Conservation (phyloP, 1,284 basidiomycete genomes). For the Mixia osmundae region DNA sequence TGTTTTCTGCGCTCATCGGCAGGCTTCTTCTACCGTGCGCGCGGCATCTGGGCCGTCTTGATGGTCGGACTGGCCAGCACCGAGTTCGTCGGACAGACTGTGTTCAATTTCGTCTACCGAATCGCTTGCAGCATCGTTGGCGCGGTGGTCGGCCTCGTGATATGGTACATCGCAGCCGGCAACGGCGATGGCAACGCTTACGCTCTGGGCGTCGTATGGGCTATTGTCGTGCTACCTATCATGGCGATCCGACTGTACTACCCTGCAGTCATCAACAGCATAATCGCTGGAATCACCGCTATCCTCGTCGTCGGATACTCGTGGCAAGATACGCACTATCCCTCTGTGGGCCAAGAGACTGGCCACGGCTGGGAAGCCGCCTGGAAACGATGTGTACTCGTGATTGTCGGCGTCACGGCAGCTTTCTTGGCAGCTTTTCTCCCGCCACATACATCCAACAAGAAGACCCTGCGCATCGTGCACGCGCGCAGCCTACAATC, state of each 20-base stretch:
- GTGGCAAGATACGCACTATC: slow-evolving; percentile 11
- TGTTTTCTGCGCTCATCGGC: slow-evolving; percentile 16
- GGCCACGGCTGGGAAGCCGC: slow-evolving; percentile 10
- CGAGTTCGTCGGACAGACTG: slow-evolving; percentile 18
- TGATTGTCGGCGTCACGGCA: slow-evolving; percentile 10
- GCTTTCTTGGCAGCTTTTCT: slow-evolving; percentile 6
- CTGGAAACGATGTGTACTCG: slow-evolving; percentile 9
- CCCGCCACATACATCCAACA: slow-evolving; percentile 1
- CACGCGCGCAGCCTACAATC: slow-evolving; percentile 1
- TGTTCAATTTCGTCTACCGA: slow-evolving; percentile 16
- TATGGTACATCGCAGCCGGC: slow-evolving; percentile 20
- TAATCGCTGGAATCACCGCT: not conserved
- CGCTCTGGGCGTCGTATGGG: slow-evolving; percentile 14
- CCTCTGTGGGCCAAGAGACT: slow-evolving; percentile 5
- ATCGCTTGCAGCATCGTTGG: slow-evolving; percentile 17
- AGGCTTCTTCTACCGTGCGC: slow-evolving; percentile 14
- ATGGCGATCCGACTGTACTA: slow-evolving; percentile 16
- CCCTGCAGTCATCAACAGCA: slow-evolving; percentile 13
- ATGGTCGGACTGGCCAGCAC: slow-evolving; percentile 19
- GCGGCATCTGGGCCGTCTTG: slow-evolving; percentile 19
- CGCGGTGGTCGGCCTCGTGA: slow-evolving; percentile 14
- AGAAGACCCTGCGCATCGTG: slow-evolving; percentile 1
- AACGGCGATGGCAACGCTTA: slow-evolving; percentile 10
- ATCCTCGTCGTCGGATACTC: slow-evolving; percentile 8
- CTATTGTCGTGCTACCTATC: slow-evolving; percentile 13